Conservation (phyloP, 768 basidiomycete genomes). For the Gloeostereum incarnatum region DNA sequence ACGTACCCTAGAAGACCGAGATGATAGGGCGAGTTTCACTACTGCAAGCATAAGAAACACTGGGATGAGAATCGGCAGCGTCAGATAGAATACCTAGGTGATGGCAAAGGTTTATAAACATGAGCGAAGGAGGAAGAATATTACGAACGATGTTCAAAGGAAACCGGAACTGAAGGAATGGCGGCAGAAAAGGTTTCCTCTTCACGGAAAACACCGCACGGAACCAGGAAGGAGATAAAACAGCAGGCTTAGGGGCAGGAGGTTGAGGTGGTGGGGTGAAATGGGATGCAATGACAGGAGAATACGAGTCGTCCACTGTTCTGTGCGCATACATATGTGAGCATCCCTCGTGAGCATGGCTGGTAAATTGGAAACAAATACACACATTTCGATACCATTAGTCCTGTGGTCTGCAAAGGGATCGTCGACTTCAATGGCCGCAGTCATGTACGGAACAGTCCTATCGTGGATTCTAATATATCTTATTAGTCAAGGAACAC, state of each 20-base stretch:
- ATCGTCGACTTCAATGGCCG: constrained; percentile 62
- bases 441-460: constrained; percentile 79
- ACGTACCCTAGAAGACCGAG: constrained; percentile 52
- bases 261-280: constrained; percentile 27
- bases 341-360: neutral
- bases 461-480: constrained; percentile 55
- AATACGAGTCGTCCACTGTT: constrained; percentile 45
- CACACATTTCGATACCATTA: constrained; percentile 58
- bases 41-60: constrained; percentile 43
- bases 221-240: constrained; percentile 38
- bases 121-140: neutral
- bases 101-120: constrained; percentile 1
- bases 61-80: constrained; percentile 62
- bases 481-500: neutral
- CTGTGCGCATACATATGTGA: constrained; percentile 24
- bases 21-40: constrained; percentile 45
- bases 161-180: constrained; percentile 47
- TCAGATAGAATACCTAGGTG: constrained; percentile 36
- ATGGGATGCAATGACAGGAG: constrained; percentile 47
- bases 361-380: constrained; percentile 4
- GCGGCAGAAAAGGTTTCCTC: constrained; percentile 41
- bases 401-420: constrained; percentile 46
- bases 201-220: constrained; percentile 27
- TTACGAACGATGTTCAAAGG: constrained; percentile 62
- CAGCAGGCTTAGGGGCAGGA: constrained; percentile 25